Conservation (phyloP, 495 filamentous ascomycete genomes). For the Opeltia flavorubescens region DNA sequence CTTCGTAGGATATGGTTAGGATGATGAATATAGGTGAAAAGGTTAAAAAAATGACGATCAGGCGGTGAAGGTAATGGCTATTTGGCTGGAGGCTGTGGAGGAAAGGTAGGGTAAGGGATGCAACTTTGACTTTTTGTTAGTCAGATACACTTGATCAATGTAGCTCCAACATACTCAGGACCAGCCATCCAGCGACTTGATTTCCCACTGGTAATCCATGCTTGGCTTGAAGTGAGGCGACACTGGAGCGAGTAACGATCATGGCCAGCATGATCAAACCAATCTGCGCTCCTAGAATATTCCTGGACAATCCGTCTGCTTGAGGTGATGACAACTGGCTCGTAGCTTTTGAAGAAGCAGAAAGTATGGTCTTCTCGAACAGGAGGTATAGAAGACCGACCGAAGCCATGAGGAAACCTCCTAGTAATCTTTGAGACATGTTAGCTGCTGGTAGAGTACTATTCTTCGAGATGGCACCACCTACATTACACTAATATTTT, state of each 20-base stretch:
- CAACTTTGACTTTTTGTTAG: conserved; percentile 29
- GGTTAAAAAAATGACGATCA: conserved; percentile 81
- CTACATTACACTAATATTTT: conserved; percentile 66
- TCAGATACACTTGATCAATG: neutral
- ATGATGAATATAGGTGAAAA: conserved; percentile 92
- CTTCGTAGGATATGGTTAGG: conserved; percentile 95
- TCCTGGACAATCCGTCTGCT: conserved; percentile 32
- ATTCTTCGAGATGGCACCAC: conserved; percentile 15
- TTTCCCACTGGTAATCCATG: conserved; percentile 81
- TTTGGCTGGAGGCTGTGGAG: conserved; percentile 70
- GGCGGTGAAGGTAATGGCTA: conserved; percentile 76
- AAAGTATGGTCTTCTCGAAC: conserved; percentile 59
- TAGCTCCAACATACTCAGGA: conserved; percentile 46
- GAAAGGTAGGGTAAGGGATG: conserved; percentile 68
- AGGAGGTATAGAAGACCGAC: conserved; percentile 69
- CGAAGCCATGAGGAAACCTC: conserved; percentile 64
- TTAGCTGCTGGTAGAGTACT: too few relatives aligned
- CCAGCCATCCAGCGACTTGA: conserved; percentile 73
- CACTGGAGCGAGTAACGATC: conserved; percentile 72
- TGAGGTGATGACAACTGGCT: conserved; percentile 22
- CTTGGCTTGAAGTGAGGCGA: conserved; percentile 70
- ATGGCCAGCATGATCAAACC: conserved; percentile 78
- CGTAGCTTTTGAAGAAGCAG: conserved; percentile 17
- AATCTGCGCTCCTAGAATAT: conserved; percentile 47
- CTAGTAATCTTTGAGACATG: conserved; percentile 43